Conservation (phyloP, 1,139 yeast species). For the Pichia sp. region DNA sequence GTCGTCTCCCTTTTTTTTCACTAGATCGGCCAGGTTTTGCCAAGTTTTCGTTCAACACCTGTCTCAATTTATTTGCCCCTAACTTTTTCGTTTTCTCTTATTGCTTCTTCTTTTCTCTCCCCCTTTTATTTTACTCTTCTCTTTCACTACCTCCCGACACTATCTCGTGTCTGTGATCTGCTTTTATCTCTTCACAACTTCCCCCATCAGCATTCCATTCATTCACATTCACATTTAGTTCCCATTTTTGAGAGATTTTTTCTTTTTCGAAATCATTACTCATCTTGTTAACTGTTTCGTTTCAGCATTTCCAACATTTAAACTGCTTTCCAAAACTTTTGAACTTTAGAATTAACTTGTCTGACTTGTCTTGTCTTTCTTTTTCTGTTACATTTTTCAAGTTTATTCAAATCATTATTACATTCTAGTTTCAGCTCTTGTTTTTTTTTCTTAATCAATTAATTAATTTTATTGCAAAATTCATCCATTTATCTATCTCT, state of each 20-base stretch:
- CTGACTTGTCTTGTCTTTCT: too few relatives aligned
- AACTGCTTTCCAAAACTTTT: neutral
- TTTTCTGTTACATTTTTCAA: neutral
- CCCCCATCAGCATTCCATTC: too few relatives aligned
- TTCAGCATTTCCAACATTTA: too few relatives aligned
- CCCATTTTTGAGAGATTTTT: neutral
- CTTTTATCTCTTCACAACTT: too few relatives aligned
- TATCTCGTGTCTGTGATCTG: constrained; percentile 1
- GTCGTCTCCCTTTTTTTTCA: too few relatives aligned
- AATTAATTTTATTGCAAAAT: neutral
- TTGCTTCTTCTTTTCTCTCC: neutral
- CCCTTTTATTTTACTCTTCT: neutral
- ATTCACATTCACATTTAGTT: neutral
- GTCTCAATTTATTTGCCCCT: neutral
- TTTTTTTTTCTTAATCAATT: neutral
- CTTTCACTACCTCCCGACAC: neutral
- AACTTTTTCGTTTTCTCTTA: neutral
- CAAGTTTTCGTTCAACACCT: too few relatives aligned
- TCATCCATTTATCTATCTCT: neutral
- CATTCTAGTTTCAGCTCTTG: constrained; percentile 1
- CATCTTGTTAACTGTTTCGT: too few relatives aligned
- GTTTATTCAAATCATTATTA: neutral
- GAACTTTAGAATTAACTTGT: neutral
- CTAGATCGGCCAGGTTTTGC: too few relatives aligned
- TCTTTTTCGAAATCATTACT: too few relatives aligned